Evolutionary conservation across 2,329 filamentous ascomycete genomes (phyloP).

Genomic region (Aspergillus fumigatiaffinis): DNA sequence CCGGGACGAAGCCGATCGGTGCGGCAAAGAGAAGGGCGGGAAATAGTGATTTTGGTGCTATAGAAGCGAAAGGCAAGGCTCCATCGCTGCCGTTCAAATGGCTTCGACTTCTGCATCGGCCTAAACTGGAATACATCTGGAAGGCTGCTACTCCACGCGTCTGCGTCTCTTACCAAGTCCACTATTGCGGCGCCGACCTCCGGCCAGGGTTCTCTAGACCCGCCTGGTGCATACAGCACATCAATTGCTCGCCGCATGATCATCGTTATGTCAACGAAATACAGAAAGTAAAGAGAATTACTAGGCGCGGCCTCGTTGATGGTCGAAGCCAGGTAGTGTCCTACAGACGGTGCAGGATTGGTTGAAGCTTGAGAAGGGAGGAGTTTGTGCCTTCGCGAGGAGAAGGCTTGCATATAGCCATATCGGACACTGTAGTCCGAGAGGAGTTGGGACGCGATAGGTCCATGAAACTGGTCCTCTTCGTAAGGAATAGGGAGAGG

Average conservation of each 20-base stretch:
- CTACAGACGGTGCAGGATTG: not conserved
- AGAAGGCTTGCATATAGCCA: not conserved
- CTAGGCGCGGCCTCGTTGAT: not conserved
- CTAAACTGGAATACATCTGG: not conserved
- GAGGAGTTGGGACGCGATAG: not conserved
- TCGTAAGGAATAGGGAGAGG: constrained; percentile 20
- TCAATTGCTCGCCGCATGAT: constrained; percentile 5
- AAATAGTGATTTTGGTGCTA: not conserved
- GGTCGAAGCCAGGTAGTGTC: not conserved
- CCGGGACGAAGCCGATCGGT: not conserved
- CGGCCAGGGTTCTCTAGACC: not conserved
- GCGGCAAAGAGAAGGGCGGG: constrained; percentile 1
- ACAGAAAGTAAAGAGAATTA: constrained; percentile 4
- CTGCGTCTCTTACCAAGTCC: not conserved
- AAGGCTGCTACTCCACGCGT: constrained; percentile 2
- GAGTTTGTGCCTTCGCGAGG: not conserved
- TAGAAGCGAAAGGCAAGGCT: constrained; percentile 1
- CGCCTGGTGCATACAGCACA: not conserved
- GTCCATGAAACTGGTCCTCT: constrained; percentile 7
- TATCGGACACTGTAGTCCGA: not conserved
- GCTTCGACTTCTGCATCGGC: not conserved
- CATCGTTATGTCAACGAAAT: not conserved
- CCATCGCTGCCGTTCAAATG: not conserved
- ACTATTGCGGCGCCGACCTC: not conserved
- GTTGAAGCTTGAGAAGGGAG: not conserved